Percentiles rank a stretch among this genome's conserved stretches.
These are phyloP conservation scores for Leptodermis oblonga DNA, from an alignment of 257 asterid genomes.

Conservation along the genomic window DNA sequence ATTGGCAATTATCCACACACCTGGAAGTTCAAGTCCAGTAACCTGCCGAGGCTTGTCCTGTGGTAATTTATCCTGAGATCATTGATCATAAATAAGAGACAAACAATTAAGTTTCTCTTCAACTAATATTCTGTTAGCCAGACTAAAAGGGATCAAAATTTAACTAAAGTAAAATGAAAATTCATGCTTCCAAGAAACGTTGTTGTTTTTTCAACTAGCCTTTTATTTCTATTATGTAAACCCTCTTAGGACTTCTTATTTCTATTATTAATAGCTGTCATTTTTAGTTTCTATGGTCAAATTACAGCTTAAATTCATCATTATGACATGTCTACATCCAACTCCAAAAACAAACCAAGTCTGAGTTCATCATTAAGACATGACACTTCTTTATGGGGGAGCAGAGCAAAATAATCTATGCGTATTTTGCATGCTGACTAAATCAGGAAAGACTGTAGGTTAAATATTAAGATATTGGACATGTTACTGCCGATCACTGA, in stretches of 20 bases:
- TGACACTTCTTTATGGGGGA: neutral
- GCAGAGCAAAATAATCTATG: neutral
- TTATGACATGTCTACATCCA: neutral
- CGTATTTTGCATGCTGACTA: neutral
- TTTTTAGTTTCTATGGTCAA: neutral
- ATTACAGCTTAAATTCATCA: neutral
- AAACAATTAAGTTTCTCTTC: neutral
- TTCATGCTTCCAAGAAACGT: neutral
- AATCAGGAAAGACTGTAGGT: neutral
- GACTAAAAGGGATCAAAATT: neutral
- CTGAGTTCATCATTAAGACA: neutral
- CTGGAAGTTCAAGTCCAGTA: constrained; percentile 95
- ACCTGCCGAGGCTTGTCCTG: constrained; percentile 84
- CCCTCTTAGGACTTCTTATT: neutral
- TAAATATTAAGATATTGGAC: neutral
- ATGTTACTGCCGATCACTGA: neutral
- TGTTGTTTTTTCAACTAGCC: neutral
- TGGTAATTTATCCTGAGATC: constrained; percentile 67
- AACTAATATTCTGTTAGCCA: no score
- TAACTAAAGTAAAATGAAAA: neutral
- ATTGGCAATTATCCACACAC: constrained; percentile 26
- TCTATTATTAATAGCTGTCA: neutral
- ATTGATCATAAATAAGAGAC: constrained; percentile 7
- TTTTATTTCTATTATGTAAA: neutral
- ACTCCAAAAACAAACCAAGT: neutral